A percentile compares a stretch with the other conserved stretches of the same genome.
These are phyloP conservation scores for Amanita polypyramis DNA, from an alignment of 768 basidiomycete genomes.

Conservation along the genomic window DNA sequence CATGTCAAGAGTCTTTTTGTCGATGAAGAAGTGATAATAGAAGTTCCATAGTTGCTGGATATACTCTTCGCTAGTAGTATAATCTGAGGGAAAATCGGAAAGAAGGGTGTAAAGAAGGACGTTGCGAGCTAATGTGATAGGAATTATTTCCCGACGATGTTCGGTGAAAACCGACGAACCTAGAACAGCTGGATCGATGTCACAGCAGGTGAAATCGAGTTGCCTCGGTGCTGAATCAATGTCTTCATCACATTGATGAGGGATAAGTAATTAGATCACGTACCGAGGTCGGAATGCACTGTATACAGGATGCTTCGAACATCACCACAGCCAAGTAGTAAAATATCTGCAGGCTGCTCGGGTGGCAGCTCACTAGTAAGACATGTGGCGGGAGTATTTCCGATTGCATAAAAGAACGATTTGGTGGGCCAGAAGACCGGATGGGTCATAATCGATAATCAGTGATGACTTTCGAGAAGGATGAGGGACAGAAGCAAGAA, in stretches of 20 bases:
- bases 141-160: not conserved
- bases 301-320: constrained; percentile 38
- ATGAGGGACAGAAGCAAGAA: no score
- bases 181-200: not conserved
- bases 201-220: constrained; percentile 4
- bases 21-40: constrained; percentile 38
- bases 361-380: constrained; percentile 31
- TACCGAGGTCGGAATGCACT: constrained; percentile 15
- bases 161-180: no score
- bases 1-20: constrained; percentile 21
- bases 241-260: not conserved
- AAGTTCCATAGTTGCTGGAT: constrained; percentile 28
- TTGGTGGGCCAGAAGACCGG: constrained; percentile 24
- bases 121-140: constrained; percentile 31
- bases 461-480: no score
- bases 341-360: constrained; percentile 27
- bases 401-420: constrained; percentile 38
- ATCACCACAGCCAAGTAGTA: constrained; percentile 39
- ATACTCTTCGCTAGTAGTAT: not conserved
- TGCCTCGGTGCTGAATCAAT: not conserved
- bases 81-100: constrained; percentile 15
- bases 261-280: constrained; percentile 5
- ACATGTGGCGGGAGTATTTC: constrained; percentile 37
- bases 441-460: constrained; percentile 22
- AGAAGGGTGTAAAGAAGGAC: constrained; percentile 34